Conservation (phyloP, 441 rosid genomes). For the Populus hybrid region DNA sequence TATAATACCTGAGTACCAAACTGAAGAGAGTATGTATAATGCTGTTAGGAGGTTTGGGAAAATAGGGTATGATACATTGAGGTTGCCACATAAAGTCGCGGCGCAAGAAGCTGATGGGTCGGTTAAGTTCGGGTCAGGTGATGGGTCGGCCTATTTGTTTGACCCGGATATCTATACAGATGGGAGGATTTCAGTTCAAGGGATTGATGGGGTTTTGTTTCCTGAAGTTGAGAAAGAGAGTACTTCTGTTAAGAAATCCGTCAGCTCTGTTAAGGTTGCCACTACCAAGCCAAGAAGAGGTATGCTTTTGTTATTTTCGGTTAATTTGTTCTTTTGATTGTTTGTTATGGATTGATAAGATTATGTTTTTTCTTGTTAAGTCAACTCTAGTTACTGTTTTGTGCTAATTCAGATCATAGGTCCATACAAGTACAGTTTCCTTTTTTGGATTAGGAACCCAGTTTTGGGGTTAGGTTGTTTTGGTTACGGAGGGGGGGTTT, state of each 20-base stretch:
- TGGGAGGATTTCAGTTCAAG: slow-evolving; percentile 95
- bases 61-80: slow-evolving; percentile 73
- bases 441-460: background rate
- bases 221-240: slow-evolving; percentile 58
- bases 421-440: background rate
- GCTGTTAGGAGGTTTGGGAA: slow-evolving; percentile 92
- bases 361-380: background rate
- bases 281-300: slow-evolving; percentile 74
- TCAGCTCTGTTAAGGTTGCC: slow-evolving; percentile 44
- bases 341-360: background rate
- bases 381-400: background rate
- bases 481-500: background rate
- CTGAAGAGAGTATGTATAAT: slow-evolving; percentile 98
- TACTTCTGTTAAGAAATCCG: slow-evolving; percentile 16
- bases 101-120: slow-evolving; percentile 98
- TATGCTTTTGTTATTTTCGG: slow-evolving; percentile 19
- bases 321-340: background rate
- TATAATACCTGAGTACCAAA: slow-evolving; percentile 93
- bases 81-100: slow-evolving; percentile 79
- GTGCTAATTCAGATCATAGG: background rate
- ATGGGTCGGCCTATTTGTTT: slow-evolving; percentile 72
- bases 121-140: slow-evolving; percentile 84
- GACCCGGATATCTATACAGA: slow-evolving; percentile 96
- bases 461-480: slow-evolving; percentile 1
- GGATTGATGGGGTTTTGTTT: slow-evolving; percentile 85